Conservation (phyloP, 2,329 filamentous ascomycete genomes). For the Claviceps sp. region DNA sequence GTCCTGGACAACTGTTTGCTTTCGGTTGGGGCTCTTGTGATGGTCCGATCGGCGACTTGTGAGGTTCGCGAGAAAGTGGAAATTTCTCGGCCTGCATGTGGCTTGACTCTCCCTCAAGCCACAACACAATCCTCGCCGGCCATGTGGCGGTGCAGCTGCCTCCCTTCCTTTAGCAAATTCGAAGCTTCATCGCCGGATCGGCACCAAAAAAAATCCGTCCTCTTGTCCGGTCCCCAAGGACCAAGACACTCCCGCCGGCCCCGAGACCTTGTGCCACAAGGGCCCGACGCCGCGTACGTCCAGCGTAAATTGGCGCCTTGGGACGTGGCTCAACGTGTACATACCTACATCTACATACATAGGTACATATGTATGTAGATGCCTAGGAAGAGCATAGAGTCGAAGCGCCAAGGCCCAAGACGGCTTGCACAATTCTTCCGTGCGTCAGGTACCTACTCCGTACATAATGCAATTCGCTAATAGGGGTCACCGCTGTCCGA, state of each 20-base stretch:
- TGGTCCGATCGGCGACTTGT: neutral
- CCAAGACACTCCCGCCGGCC: too few species aligned
- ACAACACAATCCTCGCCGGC: constrained; percentile 7
- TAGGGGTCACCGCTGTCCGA: neutral
- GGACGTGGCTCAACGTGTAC: too few species aligned
- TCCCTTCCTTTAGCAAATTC: too few species aligned
- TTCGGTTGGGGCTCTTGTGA: constrained; percentile 1
- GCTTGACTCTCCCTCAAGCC: constrained; percentile 11
- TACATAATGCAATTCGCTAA: too few species aligned
- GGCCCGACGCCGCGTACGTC: too few species aligned
- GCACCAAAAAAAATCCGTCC: too few species aligned
- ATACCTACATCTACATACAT: too few species aligned
- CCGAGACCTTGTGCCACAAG: too few species aligned
- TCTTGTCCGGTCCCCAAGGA: neutral
- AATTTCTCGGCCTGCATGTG: constrained; percentile 18
- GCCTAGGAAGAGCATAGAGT: neutral
- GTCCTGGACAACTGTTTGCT: neutral
- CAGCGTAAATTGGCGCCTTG: too few species aligned
- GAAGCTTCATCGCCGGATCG: too few species aligned
- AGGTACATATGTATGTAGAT: too few species aligned
- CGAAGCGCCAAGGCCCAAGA: neutral
- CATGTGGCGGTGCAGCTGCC: constrained; percentile 3
- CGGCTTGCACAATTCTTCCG: neutral
- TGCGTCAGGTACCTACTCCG: neutral
- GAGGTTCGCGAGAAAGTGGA: constrained; percentile 13